Conservation (phyloP, 2,329 filamentous ascomycete genomes). For the Penicillium sp. region DNA sequence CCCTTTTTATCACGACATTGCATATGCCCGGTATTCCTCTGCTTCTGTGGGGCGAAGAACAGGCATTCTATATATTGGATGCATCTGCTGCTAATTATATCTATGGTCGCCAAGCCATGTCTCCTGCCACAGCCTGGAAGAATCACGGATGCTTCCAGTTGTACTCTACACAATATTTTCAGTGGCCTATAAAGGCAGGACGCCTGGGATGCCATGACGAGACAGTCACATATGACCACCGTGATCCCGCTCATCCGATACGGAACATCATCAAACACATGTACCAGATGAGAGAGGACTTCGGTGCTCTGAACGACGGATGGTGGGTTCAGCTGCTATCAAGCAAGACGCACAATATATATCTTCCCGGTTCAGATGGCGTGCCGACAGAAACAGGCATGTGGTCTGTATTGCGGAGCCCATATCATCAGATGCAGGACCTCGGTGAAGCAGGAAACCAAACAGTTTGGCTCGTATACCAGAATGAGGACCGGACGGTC, state of each 20-base stretch:
- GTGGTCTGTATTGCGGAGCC: conserved; percentile 57
- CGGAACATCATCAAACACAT: conserved; percentile 60
- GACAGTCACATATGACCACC: conserved; percentile 56
- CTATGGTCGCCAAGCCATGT: conserved; percentile 62
- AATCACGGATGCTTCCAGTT: conserved; percentile 61
- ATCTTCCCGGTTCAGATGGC: conserved; percentile 52
- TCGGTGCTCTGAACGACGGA: conserved; percentile 58
- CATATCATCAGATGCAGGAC: conserved; percentile 52
- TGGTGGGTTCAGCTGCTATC: conserved; percentile 55
- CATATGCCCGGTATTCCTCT: conserved; percentile 60
- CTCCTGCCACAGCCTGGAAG: conserved; percentile 60
- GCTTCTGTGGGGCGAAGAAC: conserved; percentile 63
- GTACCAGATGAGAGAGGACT: conserved; percentile 57
- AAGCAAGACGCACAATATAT: conserved; percentile 52
- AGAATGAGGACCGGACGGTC: conserved; percentile 47
- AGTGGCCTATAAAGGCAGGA: conserved; percentile 56
- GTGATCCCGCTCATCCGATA: conserved; percentile 59
- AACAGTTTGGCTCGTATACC: conserved; percentile 45
- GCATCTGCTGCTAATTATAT: conserved; percentile 63
- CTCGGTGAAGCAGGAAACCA: conserved; percentile 47
- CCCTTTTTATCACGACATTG: conserved; percentile 56
- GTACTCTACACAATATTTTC: conserved; percentile 54
- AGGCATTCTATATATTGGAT: conserved; percentile 61
- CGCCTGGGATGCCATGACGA: conserved; percentile 56
- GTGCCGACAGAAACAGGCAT: conserved; percentile 56